Conservation (phyloP, 495 filamentous ascomycete genomes). For the Extremus antarcticus region DNA sequence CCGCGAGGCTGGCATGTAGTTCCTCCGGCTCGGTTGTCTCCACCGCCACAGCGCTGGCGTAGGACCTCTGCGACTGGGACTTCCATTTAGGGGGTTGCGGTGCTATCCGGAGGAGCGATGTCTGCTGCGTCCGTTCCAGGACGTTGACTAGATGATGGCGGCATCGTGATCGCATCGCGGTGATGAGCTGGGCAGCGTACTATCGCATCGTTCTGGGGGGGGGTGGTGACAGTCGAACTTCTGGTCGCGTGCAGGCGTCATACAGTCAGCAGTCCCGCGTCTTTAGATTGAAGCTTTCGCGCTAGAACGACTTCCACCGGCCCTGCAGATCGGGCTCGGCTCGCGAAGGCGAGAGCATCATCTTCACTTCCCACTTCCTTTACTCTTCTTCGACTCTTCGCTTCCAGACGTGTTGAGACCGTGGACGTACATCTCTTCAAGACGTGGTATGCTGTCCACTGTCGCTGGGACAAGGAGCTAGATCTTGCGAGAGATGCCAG, state of each 20-base stretch:
- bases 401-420: too few species aligned
- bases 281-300: neutral
- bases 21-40: neutral
- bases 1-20: constrained; percentile 3
- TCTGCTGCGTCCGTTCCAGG: constrained; percentile 18
- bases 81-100: constrained; percentile 7
- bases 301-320: neutral
- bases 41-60: constrained; percentile 4
- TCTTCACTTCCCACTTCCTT: neutral
- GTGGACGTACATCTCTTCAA: neutral
- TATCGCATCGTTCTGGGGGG: neutral
- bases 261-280: too few species aligned
- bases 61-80: constrained; percentile 6
- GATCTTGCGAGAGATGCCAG: neutral
- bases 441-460: neutral
- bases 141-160: constrained; percentile 13
- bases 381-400: neutral
- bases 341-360: too few species aligned
- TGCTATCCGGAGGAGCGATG: constrained; percentile 14
- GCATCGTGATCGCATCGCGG: constrained; percentile 16
- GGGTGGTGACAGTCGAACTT: neutral
- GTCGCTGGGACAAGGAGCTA: neutral
- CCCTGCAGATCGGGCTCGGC: neutral
- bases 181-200: neutral
- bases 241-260: too few species aligned